Evolutionary conservation across 495 filamentous ascomycete genomes (phyloP).

Genomic region (Tirmania nivea): DNA sequence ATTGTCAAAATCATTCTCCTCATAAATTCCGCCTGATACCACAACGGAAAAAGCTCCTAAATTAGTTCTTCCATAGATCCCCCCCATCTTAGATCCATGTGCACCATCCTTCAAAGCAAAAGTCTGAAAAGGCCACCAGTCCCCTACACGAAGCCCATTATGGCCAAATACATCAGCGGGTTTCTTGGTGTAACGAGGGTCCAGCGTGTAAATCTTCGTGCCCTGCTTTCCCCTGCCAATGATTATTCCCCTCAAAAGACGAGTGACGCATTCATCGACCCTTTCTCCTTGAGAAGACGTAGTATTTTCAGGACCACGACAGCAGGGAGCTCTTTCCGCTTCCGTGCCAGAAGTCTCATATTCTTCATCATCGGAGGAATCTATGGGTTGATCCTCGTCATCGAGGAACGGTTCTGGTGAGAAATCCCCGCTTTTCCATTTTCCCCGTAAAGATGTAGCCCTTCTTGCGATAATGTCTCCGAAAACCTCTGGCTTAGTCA

Average conservation of each 20-base stretch:
- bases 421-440: neutral
- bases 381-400: too few relatives aligned
- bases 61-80: conserved; percentile 24
- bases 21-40: conserved; percentile 21
- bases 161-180: conserved; percentile 24
- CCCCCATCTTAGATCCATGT: conserved; percentile 25
- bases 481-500: neutral
- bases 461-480: neutral
- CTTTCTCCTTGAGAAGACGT: too few relatives aligned
- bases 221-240: conserved; percentile 4
- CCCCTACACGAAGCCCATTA: conserved; percentile 25
- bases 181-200: conserved; percentile 10
- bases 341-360: too few relatives aligned
- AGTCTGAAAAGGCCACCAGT: conserved; percentile 31
- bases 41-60: conserved; percentile 28
- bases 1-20: conserved; percentile 24
- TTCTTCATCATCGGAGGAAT: too few relatives aligned
- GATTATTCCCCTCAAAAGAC: conserved; percentile 21
- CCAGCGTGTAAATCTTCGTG: conserved; percentile 10
- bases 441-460: neutral
- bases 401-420: too few relatives aligned
- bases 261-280: too few relatives aligned
- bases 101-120: conserved; percentile 29
- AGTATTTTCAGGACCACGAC: too few relatives aligned
- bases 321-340: too few relatives aligned